phyloP scores from a whole-genome alignment of 805 yeast species.

The Ogataea glucozyma region DNA sequence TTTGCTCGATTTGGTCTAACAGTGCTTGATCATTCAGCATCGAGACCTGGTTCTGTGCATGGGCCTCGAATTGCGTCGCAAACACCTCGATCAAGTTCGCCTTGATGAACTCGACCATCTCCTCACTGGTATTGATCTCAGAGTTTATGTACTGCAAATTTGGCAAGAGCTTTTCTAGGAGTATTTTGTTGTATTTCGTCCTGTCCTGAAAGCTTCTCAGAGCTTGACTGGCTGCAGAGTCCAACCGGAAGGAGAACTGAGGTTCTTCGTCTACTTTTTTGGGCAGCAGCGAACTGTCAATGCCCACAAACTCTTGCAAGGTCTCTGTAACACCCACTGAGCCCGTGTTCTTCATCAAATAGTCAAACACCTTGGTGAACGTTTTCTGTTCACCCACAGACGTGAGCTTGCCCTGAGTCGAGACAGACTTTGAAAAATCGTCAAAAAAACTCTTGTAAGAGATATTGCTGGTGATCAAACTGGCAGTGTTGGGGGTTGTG shows the following conservation, averaged over 20 bases:
- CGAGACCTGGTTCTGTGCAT: slow-evolving; percentile 3
- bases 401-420: slow-evolving; percentile 22
- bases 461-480: slow-evolving; percentile 20
- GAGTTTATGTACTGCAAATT: slow-evolving; percentile 26
- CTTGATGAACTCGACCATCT: slow-evolving; percentile 25
- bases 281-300: slow-evolving; percentile 12
- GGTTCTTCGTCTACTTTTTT: not conserved
- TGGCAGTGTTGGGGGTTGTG: slow-evolving; percentile 1
- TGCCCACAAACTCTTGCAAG: slow-evolving; percentile 25
- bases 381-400: slow-evolving; percentile 37
- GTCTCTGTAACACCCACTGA: slow-evolving; percentile 30
- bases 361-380: slow-evolving; percentile 33
- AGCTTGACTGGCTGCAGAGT: slow-evolving; percentile 5
- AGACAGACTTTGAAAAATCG: slow-evolving; percentile 27
- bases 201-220: slow-evolving; percentile 15
- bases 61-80: slow-evolving; percentile 6
- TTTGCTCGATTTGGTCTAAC: slow-evolving; percentile 5
- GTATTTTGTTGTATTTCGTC: slow-evolving; percentile 9
- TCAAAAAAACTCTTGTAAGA: slow-evolving; percentile 29
- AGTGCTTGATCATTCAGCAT: not conserved
- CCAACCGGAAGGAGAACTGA: slow-evolving; percentile 7
- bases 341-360: slow-evolving; percentile 26
- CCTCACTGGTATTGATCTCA: slow-evolving; percentile 20
- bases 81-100: slow-evolving; percentile 24
- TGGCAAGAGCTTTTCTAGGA: slow-evolving; percentile 21